These are phyloP conservation scores for Achaetomiella virescens DNA, from an alignment of 495 filamentous ascomycete species.

Conservation along the genomic window DNA sequence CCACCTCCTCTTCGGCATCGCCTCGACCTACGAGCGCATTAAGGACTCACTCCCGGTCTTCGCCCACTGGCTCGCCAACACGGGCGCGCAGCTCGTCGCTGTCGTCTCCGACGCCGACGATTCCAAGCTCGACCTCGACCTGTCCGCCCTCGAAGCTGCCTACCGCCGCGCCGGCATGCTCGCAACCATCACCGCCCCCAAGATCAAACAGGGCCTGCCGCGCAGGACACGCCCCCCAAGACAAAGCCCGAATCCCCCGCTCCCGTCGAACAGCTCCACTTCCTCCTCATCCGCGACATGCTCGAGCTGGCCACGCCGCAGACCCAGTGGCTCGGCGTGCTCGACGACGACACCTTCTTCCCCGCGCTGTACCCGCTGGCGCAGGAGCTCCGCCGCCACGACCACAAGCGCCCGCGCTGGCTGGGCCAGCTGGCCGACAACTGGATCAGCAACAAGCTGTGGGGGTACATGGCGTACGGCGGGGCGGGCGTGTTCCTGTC, in stretches of 20 bases:
- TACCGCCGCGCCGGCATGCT: conserved; percentile 43
- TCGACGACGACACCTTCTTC: conserved; percentile 74
- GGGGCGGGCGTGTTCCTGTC: conserved; percentile 65
- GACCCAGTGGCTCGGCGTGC: conserved; percentile 58
- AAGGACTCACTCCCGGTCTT: conserved; percentile 51
- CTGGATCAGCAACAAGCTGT: conserved; percentile 50
- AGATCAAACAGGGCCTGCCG: conserved; percentile 35
- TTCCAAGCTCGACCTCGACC: conserved; percentile 7
- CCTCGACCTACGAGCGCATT: conserved; percentile 51
- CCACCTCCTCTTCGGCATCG: conserved; percentile 50
- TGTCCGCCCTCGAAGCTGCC: conserved; percentile 18
- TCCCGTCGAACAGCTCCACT: conserved; percentile 54
- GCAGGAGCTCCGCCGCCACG: conserved; percentile 37
- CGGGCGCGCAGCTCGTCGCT: conserved; percentile 50
- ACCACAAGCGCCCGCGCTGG: conserved; percentile 49
- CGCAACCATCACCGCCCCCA: conserved; percentile 47
- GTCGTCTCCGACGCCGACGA: conserved; percentile 46
- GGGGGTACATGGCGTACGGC: conserved; percentile 62
- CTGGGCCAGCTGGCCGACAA: conserved; percentile 62
- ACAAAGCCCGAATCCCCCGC: background rate
- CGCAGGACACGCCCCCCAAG: conserved; percentile 4
- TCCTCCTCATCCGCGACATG: conserved; percentile 54
- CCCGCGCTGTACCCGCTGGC: conserved; percentile 54
- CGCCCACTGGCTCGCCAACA: conserved; percentile 55
- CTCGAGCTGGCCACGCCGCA: conserved; percentile 44